Conservation (phyloP, 164 flowering plant genomes). For the Vitis rupestris region DNA sequence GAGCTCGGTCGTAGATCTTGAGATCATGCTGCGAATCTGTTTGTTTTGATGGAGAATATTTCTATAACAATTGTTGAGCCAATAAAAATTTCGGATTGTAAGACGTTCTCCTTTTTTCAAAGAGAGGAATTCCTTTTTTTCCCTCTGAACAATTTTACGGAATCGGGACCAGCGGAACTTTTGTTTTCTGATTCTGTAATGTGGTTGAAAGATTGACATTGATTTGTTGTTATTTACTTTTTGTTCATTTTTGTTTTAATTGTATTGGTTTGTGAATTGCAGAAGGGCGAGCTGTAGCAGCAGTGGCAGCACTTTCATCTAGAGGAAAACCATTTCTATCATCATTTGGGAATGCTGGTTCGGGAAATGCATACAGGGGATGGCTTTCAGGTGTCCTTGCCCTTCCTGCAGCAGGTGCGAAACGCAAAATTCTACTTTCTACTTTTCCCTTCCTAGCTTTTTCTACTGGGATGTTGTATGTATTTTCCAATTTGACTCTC, state of each 20-base stretch:
- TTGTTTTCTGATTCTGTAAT: no score
- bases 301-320: conserved; percentile 60
- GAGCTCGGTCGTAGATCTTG: no score
- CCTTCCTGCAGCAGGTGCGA: conserved; percentile 86
- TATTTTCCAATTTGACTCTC: no score
- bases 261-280: conserved; percentile 8
- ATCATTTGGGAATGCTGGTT: conserved; percentile 42
- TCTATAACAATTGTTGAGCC: background rate
- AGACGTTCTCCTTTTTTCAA: no score
- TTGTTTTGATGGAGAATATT: background rate
- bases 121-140: no score
- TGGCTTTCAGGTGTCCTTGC: conserved; percentile 79
- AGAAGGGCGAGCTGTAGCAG: conserved; percentile 75
- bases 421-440: background rate
- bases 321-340: conserved; percentile 52
- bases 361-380: conserved; percentile 43
- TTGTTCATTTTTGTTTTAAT: no score
- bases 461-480: background rate
- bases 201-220: no score
- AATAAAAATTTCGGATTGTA: background rate
- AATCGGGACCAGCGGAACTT: no score
- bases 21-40: background rate
- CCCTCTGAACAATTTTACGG: background rate
- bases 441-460: background rate
- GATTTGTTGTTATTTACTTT: no score